Evolutionary conservation across 2,329 filamentous ascomycete species (phyloP).

Genomic region (Epichloe bromicola): DNA sequence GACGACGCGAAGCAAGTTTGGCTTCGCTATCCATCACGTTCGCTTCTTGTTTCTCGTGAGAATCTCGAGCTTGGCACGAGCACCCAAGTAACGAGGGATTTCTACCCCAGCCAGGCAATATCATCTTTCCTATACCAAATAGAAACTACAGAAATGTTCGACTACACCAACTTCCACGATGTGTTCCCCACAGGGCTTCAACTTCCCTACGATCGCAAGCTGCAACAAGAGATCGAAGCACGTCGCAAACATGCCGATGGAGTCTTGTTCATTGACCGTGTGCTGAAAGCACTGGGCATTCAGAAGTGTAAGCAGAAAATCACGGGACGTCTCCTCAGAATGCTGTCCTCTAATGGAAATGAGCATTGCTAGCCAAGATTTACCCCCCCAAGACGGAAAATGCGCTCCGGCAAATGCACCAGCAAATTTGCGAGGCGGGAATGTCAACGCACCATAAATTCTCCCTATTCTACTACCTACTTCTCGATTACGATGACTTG

Average conservation of each 20-base stretch:
- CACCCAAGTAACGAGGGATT: too few relatives aligned
- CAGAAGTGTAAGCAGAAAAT: slow-evolving; percentile 41
- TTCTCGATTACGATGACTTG: slow-evolving; percentile 56
- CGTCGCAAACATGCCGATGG: slow-evolving; percentile 57
- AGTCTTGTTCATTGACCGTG: slow-evolving; percentile 65
- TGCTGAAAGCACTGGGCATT: slow-evolving; percentile 57
- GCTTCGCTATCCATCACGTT: too few relatives aligned
- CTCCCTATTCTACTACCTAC: slow-evolving; percentile 70
- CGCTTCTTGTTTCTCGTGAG: too few relatives aligned
- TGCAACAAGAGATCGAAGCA: slow-evolving; percentile 49
- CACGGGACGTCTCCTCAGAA: background rate
- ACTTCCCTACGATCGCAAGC: slow-evolving; percentile 48
- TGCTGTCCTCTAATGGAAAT: background rate
- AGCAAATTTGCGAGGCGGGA: slow-evolving; percentile 50
- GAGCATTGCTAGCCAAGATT: slow-evolving; percentile 32
- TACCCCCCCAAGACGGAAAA: slow-evolving; percentile 61
- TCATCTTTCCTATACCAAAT: background rate
- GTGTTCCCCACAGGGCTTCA: slow-evolving; percentile 51
- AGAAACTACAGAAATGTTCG: slow-evolving; percentile 33
- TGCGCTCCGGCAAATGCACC: slow-evolving; percentile 55
- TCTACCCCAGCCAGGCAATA: background rate
- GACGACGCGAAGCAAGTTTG: slow-evolving; percentile 8
- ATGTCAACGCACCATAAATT: slow-evolving; percentile 66
- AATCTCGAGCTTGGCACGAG: too few relatives aligned
- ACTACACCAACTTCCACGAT: slow-evolving; percentile 53